phyloP scores from a whole-genome alignment of 2,329 filamentous ascomycete species.

The Aspergillus sp. region DNA sequence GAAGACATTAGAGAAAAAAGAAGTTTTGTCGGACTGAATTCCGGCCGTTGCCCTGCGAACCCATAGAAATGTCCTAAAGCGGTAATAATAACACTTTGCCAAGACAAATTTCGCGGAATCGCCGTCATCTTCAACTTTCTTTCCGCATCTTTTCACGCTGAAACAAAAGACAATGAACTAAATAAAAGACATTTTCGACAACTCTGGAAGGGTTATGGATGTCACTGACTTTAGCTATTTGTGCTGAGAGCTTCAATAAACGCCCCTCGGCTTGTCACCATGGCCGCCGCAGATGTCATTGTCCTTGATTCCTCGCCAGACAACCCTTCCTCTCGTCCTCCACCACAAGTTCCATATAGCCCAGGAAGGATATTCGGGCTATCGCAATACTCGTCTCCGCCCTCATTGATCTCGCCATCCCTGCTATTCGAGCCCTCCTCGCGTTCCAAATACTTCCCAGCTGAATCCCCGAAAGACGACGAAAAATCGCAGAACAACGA shows the following conservation, averaged over 20 bases:
- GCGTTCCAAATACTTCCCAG: slow-evolving; percentile 22
- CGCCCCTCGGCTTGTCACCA: slow-evolving; percentile 18
- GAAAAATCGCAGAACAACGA: neutral
- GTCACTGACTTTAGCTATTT: too few species aligned
- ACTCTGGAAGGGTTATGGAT: too few species aligned
- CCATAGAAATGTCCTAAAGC: slow-evolving; percentile 16
- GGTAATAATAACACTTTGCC: slow-evolving; percentile 30
- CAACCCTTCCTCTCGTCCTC: slow-evolving; percentile 22
- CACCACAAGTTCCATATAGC: slow-evolving; percentile 21
- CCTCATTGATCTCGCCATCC: slow-evolving; percentile 21
- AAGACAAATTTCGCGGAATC: slow-evolving; percentile 20
- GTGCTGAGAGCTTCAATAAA: too few species aligned
- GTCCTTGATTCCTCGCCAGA: slow-evolving; percentile 39
- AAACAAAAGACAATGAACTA: neutral
- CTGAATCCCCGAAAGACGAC: slow-evolving; percentile 1
- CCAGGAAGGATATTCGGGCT: slow-evolving; percentile 8
- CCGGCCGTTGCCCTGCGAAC: slow-evolving; percentile 30
- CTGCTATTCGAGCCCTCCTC: slow-evolving; percentile 17
- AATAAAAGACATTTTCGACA: too few species aligned
- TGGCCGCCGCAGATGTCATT: slow-evolving; percentile 33
- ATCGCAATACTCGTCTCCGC: slow-evolving; percentile 17
- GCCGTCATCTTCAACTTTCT: neutral
- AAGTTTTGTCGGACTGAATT: slow-evolving; percentile 2
- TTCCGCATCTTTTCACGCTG: neutral
- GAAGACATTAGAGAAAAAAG: too few species aligned